These are phyloP conservation scores for Mycena galericulata DNA, from an alignment of 768 basidiomycete species.

Conservation along the genomic window DNA sequence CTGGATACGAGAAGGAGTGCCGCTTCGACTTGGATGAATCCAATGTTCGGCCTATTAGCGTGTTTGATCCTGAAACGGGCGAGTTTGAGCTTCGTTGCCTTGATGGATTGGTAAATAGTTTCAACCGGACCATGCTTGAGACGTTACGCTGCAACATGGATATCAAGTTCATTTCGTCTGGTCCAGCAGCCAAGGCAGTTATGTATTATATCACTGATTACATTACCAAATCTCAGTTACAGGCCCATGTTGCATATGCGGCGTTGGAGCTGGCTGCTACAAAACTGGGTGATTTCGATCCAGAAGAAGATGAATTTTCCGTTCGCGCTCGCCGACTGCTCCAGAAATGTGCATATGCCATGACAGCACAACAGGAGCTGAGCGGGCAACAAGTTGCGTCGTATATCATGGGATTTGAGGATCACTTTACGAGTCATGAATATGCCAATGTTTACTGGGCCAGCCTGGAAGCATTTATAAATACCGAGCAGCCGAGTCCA, in stretches of 20 bases:
- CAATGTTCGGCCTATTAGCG: not conserved
- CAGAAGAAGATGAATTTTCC: not conserved
- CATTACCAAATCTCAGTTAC: not conserved
- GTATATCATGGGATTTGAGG: not conserved
- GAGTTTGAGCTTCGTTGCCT: not conserved
- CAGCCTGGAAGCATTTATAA: not conserved
- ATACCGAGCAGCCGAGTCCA: not conserved
- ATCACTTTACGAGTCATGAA: not conserved
- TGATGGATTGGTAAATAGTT: conserved; percentile 5
- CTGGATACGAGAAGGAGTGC: not conserved
- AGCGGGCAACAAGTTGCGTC: not conserved
- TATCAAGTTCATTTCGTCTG: conserved; percentile 8
- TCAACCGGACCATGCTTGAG: not conserved
- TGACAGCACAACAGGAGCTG: not conserved
- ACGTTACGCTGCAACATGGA: not conserved
- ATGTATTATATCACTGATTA: conserved; percentile 9
- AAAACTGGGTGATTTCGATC: not conserved
- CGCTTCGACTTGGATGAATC: not conserved
- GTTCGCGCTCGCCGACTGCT: not conserved
- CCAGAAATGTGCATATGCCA: conserved; percentile 2
- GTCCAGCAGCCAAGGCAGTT: not conserved
- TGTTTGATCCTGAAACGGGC: not conserved
- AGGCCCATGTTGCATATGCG: conserved; percentile 1
- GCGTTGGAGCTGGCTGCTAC: not conserved
- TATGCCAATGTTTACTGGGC: not conserved